phyloP scores from a whole-genome alignment of 2,329 filamentous ascomycete species.

The Ciborinia camelliae region DNA sequence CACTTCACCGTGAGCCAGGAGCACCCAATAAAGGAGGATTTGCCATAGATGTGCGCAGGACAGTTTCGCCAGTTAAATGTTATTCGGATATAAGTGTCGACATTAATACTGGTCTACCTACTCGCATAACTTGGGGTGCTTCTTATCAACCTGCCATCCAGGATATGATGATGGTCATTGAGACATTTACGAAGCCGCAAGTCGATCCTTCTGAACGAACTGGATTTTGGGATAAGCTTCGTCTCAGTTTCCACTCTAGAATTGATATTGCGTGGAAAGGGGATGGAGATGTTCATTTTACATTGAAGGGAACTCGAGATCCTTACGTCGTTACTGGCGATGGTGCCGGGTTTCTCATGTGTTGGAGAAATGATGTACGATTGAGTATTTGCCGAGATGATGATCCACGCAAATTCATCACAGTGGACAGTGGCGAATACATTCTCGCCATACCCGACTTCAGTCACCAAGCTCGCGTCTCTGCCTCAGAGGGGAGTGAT shows the following conservation, averaged over 20 bases:
- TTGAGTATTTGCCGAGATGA: slow-evolving; percentile 82
- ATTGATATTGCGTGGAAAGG: slow-evolving; percentile 89
- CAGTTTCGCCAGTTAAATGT: slow-evolving; percentile 91
- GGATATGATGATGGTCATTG: slow-evolving; percentile 99
- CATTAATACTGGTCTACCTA: slow-evolving; percentile 89
- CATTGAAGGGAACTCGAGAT: slow-evolving; percentile 86
- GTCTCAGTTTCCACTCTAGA: slow-evolving; percentile 88
- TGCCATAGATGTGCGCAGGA: slow-evolving; percentile 80
- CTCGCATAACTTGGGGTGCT: slow-evolving; percentile 92
- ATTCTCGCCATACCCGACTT: slow-evolving; percentile 93
- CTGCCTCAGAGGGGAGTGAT: slow-evolving; percentile 51
- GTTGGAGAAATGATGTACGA: slow-evolving; percentile 90
- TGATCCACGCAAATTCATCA: slow-evolving; percentile 91
- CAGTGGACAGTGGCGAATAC: slow-evolving; percentile 91
- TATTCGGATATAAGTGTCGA: slow-evolving; percentile 91
- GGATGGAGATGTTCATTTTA: slow-evolving; percentile 90
- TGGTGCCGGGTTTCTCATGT: slow-evolving; percentile 95
- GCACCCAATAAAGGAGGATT: slow-evolving; percentile 62
- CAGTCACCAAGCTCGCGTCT: slow-evolving; percentile 71
- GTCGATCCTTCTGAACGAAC: slow-evolving; percentile 90
- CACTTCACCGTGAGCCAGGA: slow-evolving; percentile 53
- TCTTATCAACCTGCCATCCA: slow-evolving; percentile 97
- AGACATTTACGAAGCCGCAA: slow-evolving; percentile 94
- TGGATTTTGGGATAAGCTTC: slow-evolving; percentile 98
- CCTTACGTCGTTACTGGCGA: slow-evolving; percentile 91